phyloP scores from a whole-genome alignment of 768 basidiomycete genomes.

The Pisolithus tinctorius region DNA sequence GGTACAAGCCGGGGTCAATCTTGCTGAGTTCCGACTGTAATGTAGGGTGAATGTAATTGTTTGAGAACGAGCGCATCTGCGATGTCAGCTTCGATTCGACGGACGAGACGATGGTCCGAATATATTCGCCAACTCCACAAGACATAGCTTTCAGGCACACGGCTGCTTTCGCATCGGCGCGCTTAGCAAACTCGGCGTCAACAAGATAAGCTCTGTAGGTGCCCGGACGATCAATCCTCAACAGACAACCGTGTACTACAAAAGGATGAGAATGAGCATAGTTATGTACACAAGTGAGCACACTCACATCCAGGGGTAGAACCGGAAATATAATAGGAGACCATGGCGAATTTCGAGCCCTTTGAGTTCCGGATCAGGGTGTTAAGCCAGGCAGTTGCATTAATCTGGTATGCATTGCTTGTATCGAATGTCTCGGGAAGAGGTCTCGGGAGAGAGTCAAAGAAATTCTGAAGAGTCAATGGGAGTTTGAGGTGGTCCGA shows the following conservation, averaged over 20 bases:
- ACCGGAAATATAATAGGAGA: constrained; percentile 41
- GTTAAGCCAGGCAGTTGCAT: constrained; percentile 50
- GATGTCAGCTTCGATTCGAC: constrained; percentile 42
- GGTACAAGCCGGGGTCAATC: constrained; percentile 31
- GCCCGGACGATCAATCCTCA: constrained; percentile 48
- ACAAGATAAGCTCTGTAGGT: constrained; percentile 54
- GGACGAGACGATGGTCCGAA: constrained; percentile 37
- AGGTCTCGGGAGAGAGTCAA: constrained; percentile 59
- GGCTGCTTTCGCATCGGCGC: constrained; percentile 62
- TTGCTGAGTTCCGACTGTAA: constrained; percentile 41
- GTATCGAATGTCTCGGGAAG: constrained; percentile 48
- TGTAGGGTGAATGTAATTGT: constrained; percentile 38
- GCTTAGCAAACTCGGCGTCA: constrained; percentile 55
- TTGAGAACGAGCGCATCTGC: constrained; percentile 38
- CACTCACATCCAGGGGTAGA: constrained; percentile 39
- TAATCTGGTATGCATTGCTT: constrained; percentile 43
- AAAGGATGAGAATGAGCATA: constrained; percentile 3
- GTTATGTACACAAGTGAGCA: not conserved
- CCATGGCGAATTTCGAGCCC: constrained; percentile 38
- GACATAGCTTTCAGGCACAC: constrained; percentile 62
- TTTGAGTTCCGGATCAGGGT: constrained; percentile 42
- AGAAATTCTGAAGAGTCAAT: constrained; percentile 49
- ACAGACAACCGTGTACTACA: constrained; percentile 55
- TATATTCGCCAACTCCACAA: constrained; percentile 50
- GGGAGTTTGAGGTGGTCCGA: constrained; percentile 11